phyloP scores from a whole-genome alignment of 2,329 filamentous ascomycete species.

The Epichloe aotearoae region DNA sequence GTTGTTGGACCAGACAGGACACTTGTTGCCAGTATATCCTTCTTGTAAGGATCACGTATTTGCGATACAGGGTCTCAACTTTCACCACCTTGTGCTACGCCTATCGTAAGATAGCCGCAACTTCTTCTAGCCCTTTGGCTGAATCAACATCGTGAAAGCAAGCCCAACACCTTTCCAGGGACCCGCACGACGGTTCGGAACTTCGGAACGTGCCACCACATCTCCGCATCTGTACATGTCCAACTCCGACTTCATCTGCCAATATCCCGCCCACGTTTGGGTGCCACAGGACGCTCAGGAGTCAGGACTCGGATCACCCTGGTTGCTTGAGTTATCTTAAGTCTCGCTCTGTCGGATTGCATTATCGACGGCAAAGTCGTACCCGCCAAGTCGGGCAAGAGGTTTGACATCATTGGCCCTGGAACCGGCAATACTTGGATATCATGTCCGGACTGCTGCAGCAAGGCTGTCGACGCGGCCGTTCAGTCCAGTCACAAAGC shows the following conservation, averaged over 20 bases:
- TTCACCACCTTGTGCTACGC: no score
- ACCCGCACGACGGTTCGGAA: background rate
- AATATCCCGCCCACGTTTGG: background rate
- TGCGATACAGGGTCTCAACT: no score
- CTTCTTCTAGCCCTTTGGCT: no score
- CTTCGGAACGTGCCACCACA: background rate
- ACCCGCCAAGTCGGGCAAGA: constrained; percentile 28
- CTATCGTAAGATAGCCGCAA: no score
- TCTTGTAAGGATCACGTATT: no score
- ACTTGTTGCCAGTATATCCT: no score
- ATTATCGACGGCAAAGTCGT: constrained; percentile 36
- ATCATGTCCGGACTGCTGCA: constrained; percentile 32
- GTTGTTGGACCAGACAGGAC: no score
- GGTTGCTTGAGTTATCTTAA: no score
- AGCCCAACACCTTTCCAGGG: background rate
- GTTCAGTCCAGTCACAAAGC: constrained; percentile 23
- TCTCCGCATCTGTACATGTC: background rate
- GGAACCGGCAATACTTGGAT: constrained; percentile 37
- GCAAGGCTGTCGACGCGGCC: constrained; percentile 25
- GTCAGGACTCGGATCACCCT: no score
- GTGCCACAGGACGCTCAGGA: background rate
- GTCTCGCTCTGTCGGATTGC: constrained; percentile 34
- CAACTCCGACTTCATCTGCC: background rate
- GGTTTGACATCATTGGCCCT: constrained; percentile 40
- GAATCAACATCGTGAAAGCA: no score